Evolutionary conservation across 116 monocot genomes (phyloP).

Genomic region (Cymodocea nodosa): DNA sequence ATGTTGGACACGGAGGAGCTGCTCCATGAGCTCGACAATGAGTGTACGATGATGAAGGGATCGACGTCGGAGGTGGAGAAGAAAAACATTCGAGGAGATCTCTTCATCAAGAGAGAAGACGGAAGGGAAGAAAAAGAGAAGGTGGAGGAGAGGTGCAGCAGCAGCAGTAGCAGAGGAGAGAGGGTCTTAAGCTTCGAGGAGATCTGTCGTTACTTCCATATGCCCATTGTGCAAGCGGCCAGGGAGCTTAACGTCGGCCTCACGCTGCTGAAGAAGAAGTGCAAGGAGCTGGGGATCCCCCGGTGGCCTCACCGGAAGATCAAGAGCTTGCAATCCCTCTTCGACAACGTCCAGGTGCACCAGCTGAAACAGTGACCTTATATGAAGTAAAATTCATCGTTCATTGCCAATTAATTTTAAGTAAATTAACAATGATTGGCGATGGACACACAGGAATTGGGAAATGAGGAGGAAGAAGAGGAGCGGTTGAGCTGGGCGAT

Average conservation of each 20-base stretch:
- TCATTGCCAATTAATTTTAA: too few species aligned
- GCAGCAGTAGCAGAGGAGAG: conserved; percentile 1
- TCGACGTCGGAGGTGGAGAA: neutral
- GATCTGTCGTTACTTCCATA: conserved; percentile 52
- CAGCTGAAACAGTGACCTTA: too few species aligned
- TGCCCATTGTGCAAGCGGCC: conserved; percentile 67
- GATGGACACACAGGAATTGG: conserved; percentile 54
- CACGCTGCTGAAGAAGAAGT: conserved; percentile 72
- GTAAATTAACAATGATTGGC: too few species aligned
- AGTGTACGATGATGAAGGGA: neutral
- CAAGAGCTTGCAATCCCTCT: conserved; percentile 59
- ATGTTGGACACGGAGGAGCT: neutral
- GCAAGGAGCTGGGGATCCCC: conserved; percentile 57
- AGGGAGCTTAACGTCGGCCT: conserved; percentile 63
- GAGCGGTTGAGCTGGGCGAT: conserved; percentile 29
- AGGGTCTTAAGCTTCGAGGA: conserved; percentile 44
- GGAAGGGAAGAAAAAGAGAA: neutral
- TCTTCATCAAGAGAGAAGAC: too few species aligned
- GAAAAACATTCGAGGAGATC: neutral
- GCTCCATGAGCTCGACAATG: neutral
- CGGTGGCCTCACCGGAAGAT: conserved; percentile 79
- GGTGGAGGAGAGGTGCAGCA: neutral
- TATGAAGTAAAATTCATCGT: too few species aligned
- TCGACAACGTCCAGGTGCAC: conserved; percentile 56
- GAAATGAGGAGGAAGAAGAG: conserved; percentile 21